Evolutionary conservation across 805 yeast genomes (phyloP).

Genomic region (Candida insectorum): DNA sequence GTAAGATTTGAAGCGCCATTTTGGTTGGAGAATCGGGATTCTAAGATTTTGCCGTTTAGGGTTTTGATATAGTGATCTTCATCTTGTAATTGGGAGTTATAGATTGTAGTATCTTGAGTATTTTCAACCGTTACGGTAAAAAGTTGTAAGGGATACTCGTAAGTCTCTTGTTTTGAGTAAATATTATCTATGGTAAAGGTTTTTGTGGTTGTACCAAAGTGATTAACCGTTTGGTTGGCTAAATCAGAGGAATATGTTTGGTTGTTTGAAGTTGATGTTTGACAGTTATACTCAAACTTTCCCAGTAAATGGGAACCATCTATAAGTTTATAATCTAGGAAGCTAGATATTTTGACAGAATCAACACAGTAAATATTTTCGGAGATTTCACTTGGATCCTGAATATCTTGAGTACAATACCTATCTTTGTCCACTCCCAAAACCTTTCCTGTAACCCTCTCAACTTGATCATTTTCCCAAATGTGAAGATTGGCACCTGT

Average conservation of each 20-base stretch:
- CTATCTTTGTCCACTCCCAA: conserved; percentile 4
- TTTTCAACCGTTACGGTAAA: too few relatives aligned
- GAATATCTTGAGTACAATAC: background rate
- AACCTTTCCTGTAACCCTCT: conserved; percentile 27
- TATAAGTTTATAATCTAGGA: conserved; percentile 31
- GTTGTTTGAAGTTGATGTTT: conserved; percentile 14
- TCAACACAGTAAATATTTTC: conserved; percentile 40
- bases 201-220: conserved; percentile 1
- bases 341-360: conserved; percentile 28
- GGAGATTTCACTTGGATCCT: conserved; percentile 1
- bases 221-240: conserved; percentile 1
- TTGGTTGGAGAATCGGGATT: conserved; percentile 18
- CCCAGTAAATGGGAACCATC: conserved; percentile 31
- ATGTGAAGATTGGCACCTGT: conserved; percentile 52
- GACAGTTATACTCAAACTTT: conserved; percentile 38
- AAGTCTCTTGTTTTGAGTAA: too few relatives aligned
- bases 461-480: conserved; percentile 48
- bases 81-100: too few relatives aligned
- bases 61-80: too few relatives aligned
- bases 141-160: too few relatives aligned
- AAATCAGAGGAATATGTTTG: background rate
- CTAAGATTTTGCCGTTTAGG: too few relatives aligned
- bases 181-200: too few relatives aligned
- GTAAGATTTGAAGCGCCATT: conserved; percentile 28
- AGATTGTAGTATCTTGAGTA: too few relatives aligned